Base-by-base conservation (phyloP, 2,329 filamentous ascomycete genomes). In the Zasmidium citrigriseum region DNA sequence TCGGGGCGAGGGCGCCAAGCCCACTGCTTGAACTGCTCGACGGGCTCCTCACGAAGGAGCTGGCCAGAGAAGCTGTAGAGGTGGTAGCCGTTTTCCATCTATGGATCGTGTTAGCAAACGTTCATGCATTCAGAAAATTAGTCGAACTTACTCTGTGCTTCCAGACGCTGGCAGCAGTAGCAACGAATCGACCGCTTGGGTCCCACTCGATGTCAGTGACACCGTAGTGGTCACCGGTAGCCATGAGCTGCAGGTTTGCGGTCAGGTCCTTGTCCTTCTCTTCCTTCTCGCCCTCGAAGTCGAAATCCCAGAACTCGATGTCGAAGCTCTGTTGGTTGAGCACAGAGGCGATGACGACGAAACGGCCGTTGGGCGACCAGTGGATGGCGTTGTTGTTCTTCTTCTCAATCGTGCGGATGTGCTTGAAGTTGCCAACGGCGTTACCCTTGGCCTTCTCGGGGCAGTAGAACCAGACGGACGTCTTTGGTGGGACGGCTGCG, bases 81-180 rank as follows among this genome's bases (percentile, higher is more conserved):
- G 76, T 98, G 93, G 82, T 96, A 99, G 64, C 95, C 95, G 75
- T 98, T 99, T 82, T 99, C 95, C 91, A 98, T 96, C 91, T 96
- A 72, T 50, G 29, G 29, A 25, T 12, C 24, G 27, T 47, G 48
- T 65, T 59, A 69, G 59, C 41, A 21, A 16, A n/a, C 22, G 44
- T 25, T 46, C 23, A 50, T 34, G 12, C 44, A 12, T 27, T 11
- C 46, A 12, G 21, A 53, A 23, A n/a, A 22, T 20, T 52, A 12
- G 45, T 49, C 45, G 25, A 34, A 80, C 90, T 82, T 88, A 96
- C 93, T 68, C 89, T 84, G 77, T 98, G 93, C 78, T 96, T 97
- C 93, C 95, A 99, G 52, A 90, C 87, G 72, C 90, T 95, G 46
- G 93, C 93, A 81, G 92, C 96, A 45, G 90, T 96, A 62, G 93